Conservation (phyloP, 441 rosid species). For the Adansonia grandidieri region DNA sequence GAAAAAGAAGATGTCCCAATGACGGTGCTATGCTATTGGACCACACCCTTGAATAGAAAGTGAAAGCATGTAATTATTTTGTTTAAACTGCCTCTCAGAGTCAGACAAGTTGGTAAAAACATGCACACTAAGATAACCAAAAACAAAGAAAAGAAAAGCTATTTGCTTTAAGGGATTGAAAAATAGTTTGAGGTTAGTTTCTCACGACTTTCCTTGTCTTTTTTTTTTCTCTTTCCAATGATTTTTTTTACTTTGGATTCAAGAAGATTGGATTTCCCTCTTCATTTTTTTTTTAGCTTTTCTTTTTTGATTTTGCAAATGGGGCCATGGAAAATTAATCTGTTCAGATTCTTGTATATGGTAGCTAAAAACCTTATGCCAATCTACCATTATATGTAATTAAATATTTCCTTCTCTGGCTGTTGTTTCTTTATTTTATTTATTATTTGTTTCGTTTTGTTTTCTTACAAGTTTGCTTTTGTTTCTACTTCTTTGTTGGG, state of each 20-base stretch:
- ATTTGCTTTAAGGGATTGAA: not conserved
- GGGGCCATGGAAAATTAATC: constrained; percentile 25
- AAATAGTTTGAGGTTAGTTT: constrained; percentile 32
- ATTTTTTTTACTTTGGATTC: constrained; percentile 21
- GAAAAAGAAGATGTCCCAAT: not conserved
- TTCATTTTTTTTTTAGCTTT: not conserved
- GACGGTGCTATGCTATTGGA: constrained; percentile 14
- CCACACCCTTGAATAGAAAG: not conserved
- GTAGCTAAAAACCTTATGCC: constrained; percentile 27
- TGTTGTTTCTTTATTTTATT: constrained; percentile 12
- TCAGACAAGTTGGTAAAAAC: constrained; percentile 40
- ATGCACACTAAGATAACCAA: constrained; percentile 22
- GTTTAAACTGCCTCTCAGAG: constrained; percentile 26
- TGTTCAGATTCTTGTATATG: constrained; percentile 35
- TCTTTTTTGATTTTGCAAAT: constrained; percentile 3
- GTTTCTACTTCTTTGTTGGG: constrained; percentile 26
- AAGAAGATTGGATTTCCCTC: constrained; percentile 29
- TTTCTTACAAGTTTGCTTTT: constrained; percentile 20
- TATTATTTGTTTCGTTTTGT: not conserved
- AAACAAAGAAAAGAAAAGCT: not conserved
- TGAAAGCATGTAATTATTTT: not conserved
- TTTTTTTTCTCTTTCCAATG: not conserved
- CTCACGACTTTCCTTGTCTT: constrained; percentile 19
- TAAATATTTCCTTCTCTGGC: constrained; percentile 29
- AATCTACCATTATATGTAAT: constrained; percentile 17